A percentile compares a stretch with the other conserved stretches of the same genome.
phyloP scores from a whole-genome alignment of 2,329 filamentous ascomycete genomes.

The Dothiorella sarmentorum region DNA sequence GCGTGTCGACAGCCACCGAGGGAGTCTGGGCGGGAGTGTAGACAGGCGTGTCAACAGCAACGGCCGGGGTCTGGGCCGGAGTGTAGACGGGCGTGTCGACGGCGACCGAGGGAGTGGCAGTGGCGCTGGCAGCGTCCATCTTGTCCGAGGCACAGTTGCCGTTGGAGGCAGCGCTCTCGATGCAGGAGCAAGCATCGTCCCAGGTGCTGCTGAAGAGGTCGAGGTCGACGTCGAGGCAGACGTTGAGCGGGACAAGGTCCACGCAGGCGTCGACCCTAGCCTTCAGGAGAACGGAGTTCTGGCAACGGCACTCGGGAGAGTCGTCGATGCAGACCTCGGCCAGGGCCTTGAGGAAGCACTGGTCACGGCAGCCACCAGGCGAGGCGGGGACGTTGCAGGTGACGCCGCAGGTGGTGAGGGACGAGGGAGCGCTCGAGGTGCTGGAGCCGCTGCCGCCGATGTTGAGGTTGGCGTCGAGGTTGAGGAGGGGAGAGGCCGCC shows the following conservation, averaged over 20 bases:
- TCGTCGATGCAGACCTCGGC: constrained; percentile 13
- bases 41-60: not conserved
- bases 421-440: not conserved
- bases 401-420: constrained; percentile 4
- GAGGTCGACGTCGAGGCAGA: constrained; percentile 16
- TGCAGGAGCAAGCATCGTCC: constrained; percentile 14
- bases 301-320: constrained; percentile 15
- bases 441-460: not conserved
- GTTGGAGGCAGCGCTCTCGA: not conserved
- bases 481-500: constrained; percentile 3
- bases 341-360: constrained; percentile 18
- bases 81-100: not conserved
- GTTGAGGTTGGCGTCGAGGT: not conserved
- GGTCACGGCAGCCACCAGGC: constrained; percentile 16
- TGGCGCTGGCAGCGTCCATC: not conserved
- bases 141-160: not conserved
- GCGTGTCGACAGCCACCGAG: too few species aligned
- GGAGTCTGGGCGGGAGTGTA: too few species aligned
- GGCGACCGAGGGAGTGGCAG: not conserved
- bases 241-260: constrained; percentile 18
- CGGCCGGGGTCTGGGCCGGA: not conserved
- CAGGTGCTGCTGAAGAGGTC: constrained; percentile 14
- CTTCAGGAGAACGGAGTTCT: constrained; percentile 17
- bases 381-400: constrained; percentile 5
- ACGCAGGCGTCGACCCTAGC: constrained; percentile 13